Evolutionary conservation across 106 monocot genomes (phyloP).

Genomic region (Iris macrosiphon): DNA sequence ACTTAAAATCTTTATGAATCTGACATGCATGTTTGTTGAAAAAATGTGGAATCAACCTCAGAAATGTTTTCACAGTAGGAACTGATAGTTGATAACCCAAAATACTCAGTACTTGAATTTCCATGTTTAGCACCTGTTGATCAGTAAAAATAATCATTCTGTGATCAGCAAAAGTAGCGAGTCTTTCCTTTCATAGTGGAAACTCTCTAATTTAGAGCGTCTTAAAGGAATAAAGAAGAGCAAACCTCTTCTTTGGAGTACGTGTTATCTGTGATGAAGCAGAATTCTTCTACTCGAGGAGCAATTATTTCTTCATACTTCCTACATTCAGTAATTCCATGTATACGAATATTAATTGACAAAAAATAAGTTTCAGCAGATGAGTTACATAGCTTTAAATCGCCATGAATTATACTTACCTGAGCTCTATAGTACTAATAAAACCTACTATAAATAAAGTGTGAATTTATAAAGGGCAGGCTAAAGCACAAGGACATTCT

Average conservation of each 20-base stretch:
- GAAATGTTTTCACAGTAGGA: constrained; percentile 79
- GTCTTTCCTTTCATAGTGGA: too few species aligned
- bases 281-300: constrained; percentile 80
- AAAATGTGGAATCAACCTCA: constrained; percentile 33
- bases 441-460: too few species aligned
- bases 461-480: too few species aligned
- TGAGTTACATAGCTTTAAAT: too few species aligned
- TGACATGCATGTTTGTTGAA: not conserved
- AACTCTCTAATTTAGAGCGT: too few species aligned
- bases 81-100: constrained; percentile 52
- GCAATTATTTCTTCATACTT: constrained; percentile 88
- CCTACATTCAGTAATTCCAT: constrained; percentile 21
- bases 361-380: not conserved
- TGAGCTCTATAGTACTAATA: too few species aligned
- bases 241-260: constrained; percentile 63
- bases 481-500: too few species aligned
- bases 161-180: too few species aligned
- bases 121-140: constrained; percentile 69
- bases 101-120: constrained; percentile 43
- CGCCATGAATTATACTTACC: too few species aligned
- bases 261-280: constrained; percentile 82
- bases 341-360: not conserved
- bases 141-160: not conserved
- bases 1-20: not conserved
- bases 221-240: not conserved